phyloP scores from a whole-genome alignment of 306 rosid genomes.

The Prunus salicina region DNA sequence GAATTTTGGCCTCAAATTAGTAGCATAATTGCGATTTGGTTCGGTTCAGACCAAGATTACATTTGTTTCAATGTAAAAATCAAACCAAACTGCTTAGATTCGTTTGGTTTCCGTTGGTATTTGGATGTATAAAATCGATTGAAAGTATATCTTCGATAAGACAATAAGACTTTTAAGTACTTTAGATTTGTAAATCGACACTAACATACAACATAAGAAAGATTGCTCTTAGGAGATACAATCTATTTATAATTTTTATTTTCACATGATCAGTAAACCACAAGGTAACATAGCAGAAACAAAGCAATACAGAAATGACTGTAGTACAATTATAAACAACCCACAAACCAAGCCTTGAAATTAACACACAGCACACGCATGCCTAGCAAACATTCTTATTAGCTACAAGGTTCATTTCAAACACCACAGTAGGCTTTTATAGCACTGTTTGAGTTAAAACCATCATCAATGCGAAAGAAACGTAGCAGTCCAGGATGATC shows the following conservation, averaged over 20 bases:
- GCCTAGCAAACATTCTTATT: background rate
- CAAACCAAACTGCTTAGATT: too few species aligned
- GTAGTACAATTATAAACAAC: background rate
- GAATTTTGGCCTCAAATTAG: too few species aligned
- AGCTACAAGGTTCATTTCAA: constrained; percentile 9
- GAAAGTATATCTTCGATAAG: too few species aligned
- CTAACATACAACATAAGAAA: background rate
- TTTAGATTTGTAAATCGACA: background rate
- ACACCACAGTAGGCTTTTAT: constrained; percentile 38
- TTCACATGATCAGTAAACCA: background rate
- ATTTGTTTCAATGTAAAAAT: too few species aligned
- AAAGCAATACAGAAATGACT: background rate
- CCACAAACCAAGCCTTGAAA: background rate
- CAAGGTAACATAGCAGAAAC: background rate
- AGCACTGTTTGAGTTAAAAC: constrained; percentile 25
- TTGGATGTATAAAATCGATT: too few species aligned
- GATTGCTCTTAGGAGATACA: background rate
- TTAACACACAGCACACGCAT: background rate
- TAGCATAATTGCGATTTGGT: too few species aligned
- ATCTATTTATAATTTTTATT: too few species aligned
- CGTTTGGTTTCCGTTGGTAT: too few species aligned
- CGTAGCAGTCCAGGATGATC: constrained; percentile 54
- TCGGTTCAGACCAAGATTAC: too few species aligned
- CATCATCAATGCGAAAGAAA: constrained; percentile 28
- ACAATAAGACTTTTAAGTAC: too few species aligned